Evolutionary conservation across 139 green algal genomes (phyloP).

Genomic region (Tetraselmis chui): DNA sequence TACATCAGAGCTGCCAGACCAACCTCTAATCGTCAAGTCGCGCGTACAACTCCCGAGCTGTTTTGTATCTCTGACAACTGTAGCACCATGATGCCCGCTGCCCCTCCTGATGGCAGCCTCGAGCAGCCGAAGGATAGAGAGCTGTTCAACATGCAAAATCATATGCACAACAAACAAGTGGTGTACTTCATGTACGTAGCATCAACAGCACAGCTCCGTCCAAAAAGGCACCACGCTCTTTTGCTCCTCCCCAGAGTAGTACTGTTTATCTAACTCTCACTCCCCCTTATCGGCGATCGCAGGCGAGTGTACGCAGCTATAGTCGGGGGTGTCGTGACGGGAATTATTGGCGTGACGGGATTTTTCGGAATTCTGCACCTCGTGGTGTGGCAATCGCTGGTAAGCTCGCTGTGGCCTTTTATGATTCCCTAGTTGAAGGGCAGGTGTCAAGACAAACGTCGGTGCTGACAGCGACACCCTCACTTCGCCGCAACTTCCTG

Average conservation of each 20-base stretch:
- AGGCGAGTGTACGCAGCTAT: background rate
- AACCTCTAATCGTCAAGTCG: too few relatives aligned
- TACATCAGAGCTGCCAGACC: too few relatives aligned
- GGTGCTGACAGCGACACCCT: background rate
- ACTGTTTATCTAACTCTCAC: background rate
- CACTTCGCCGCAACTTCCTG: background rate
- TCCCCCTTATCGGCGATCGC: background rate
- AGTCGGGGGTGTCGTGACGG: background rate
- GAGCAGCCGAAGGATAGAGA: background rate
- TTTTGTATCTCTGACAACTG: too few relatives aligned
- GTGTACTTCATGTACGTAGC: background rate
- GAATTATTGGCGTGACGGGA: background rate
- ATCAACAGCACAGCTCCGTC: background rate
- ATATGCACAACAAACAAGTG: background rate
- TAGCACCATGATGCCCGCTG: too few relatives aligned
- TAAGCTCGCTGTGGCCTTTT: background rate
- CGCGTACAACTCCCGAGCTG: too few relatives aligned
- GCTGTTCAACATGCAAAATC: background rate
- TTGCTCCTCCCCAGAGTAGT: background rate
- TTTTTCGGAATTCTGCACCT: background rate
- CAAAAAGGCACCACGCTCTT: too few relatives aligned
- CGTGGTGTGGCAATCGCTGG: background rate
- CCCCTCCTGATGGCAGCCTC: too few relatives aligned
- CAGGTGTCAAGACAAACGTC: background rate
- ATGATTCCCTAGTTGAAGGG: too few relatives aligned